Evolutionary conservation across 345 rosid species (phyloP).

Genomic region (Pseudoturritis turrita): DNA sequence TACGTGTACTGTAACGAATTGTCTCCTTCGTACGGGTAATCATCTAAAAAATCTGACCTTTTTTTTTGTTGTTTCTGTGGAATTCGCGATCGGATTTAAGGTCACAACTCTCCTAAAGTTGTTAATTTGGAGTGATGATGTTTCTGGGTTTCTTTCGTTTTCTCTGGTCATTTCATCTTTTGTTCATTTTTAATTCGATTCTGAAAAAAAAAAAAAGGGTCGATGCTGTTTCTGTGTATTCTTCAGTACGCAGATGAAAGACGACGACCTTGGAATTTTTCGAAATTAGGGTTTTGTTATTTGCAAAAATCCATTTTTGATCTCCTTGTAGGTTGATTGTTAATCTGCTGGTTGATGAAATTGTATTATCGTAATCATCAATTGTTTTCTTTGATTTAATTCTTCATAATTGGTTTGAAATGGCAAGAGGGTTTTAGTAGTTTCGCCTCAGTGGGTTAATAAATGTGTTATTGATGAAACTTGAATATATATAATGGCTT

Average conservation of each 20-base stretch:
- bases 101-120: neutral
- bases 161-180: slow-evolving; percentile 1
- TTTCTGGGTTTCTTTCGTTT: neutral
- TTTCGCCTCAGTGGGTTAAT: neutral
- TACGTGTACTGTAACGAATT: slow-evolving; percentile 9
- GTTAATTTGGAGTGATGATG: slow-evolving; percentile 7
- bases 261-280: neutral
- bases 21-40: slow-evolving; percentile 18
- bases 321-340: neutral
- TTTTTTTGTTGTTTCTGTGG: neutral
- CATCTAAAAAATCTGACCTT: slow-evolving; percentile 9
- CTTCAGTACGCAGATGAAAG: neutral
- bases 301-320: neutral
- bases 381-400: neutral
- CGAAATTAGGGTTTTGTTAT: neutral
- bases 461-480: slow-evolving; percentile 1
- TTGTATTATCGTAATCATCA: neutral
- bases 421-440: neutral
- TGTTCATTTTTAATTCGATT: neutral
- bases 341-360: neutral
- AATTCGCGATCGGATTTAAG: neutral
- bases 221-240: slow-evolving; percentile 4
- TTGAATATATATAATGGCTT: neutral
- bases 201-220: neutral
- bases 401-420: neutral